Percentiles rank a stretch among this genome's conserved stretches.
phyloP scores from a whole-genome alignment of 2,329 filamentous ascomycete genomes.

The Microascus cirrosus region DNA sequence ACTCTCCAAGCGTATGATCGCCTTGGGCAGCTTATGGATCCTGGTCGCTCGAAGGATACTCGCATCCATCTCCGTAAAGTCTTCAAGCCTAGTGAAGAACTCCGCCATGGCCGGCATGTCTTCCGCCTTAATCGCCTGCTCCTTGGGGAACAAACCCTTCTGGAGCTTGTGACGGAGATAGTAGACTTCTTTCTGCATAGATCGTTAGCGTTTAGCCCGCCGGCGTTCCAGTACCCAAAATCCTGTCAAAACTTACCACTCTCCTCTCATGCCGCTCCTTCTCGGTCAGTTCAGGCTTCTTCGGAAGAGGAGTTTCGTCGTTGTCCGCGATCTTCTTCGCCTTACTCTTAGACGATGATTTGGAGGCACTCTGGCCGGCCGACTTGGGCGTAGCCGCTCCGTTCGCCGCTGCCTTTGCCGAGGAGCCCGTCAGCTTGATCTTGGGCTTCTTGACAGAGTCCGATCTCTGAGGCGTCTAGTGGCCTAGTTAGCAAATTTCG shows the following conservation, averaged over 20 bases:
- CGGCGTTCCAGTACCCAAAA: background rate
- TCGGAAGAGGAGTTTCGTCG: constrained; percentile 40
- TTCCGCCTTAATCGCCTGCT: constrained; percentile 74
- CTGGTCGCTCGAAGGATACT: constrained; percentile 85
- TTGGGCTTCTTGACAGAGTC: constrained; percentile 59
- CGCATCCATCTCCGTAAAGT: constrained; percentile 68
- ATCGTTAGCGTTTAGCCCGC: constrained; percentile 20
- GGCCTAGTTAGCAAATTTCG: background rate
- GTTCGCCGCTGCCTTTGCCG: constrained; percentile 55
- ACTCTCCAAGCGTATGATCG: constrained; percentile 73
- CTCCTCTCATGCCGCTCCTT: constrained; percentile 49
- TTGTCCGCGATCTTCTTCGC: constrained; percentile 44
- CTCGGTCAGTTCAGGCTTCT: constrained; percentile 45
- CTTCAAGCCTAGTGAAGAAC: constrained; percentile 71
- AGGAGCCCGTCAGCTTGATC: constrained; percentile 54
- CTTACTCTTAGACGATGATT: constrained; percentile 36
- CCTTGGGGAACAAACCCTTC: constrained; percentile 79
- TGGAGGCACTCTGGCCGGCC: constrained; percentile 41
- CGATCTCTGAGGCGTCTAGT: constrained; percentile 44
- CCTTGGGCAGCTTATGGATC: constrained; percentile 97
- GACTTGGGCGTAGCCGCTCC: constrained; percentile 44
- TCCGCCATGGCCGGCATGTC: constrained; percentile 73
- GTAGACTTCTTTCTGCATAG: constrained; percentile 59
- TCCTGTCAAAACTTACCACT: constrained; percentile 31
- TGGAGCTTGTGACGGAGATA: constrained; percentile 92